phyloP scores from a whole-genome alignment of 2,329 filamentous ascomycete genomes.

The Ophiognomonia clavigignenti-juglandacearum region DNA sequence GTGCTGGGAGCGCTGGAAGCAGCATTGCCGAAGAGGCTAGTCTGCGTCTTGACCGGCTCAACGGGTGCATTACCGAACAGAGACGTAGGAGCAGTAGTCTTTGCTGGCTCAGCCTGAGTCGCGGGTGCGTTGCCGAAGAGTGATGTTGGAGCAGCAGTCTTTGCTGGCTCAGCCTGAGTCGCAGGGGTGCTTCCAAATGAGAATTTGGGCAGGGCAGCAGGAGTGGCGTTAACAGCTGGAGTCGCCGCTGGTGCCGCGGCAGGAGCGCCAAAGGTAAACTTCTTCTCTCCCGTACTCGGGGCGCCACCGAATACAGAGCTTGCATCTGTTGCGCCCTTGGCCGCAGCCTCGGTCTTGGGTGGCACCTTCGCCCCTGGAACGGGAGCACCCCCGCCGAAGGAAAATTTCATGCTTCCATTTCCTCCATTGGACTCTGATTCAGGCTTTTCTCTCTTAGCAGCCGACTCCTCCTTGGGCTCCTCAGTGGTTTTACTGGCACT shows the following conservation, averaged over 20 bases:
- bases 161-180: slow-evolving; percentile 11
- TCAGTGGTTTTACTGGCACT: slow-evolving; percentile 4
- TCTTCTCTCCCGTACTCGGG: slow-evolving; percentile 8
- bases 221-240: slow-evolving; percentile 14
- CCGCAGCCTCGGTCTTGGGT: slow-evolving; percentile 16
- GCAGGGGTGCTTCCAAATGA: slow-evolving; percentile 8
- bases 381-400: slow-evolving; percentile 12
- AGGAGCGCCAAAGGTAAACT: slow-evolving; percentile 12
- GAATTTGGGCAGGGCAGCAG: slow-evolving; percentile 1
- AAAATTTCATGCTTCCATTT: slow-evolving; percentile 7
- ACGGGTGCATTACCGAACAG: slow-evolving; percentile 8
- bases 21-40: slow-evolving; percentile 18
- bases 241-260: slow-evolving; percentile 12
- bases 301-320: slow-evolving; percentile 15
- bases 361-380: slow-evolving; percentile 10
- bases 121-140: slow-evolving; percentile 9
- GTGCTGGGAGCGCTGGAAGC: slow-evolving; percentile 13
- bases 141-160: slow-evolving; percentile 15
- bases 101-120: slow-evolving; percentile 10
- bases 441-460: slow-evolving; percentile 12
- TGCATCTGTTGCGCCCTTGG: slow-evolving; percentile 15
- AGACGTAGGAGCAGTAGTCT: slow-evolving; percentile 16
- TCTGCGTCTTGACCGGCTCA: slow-evolving; percentile 14
- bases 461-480: slow-evolving; percentile 12
- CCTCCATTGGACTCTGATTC: slow-evolving; percentile 9